Evolutionary conservation across 257 asterid genomes (phyloP).

Genomic region (Scutellaria minor): DNA sequence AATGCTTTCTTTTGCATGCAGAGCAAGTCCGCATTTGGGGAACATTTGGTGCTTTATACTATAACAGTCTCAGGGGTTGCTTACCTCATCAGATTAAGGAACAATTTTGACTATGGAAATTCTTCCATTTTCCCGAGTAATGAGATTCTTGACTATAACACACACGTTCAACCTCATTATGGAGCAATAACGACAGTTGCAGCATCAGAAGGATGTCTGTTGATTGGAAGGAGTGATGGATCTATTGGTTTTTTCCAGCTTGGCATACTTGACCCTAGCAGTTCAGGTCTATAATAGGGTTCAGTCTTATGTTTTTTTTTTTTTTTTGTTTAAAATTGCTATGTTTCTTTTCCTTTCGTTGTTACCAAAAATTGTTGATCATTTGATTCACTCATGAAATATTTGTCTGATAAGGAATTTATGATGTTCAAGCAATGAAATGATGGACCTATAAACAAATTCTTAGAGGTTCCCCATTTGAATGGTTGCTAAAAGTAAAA

Average conservation of each 20-base stretch:
- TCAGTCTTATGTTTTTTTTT: slow-evolving; percentile 29
- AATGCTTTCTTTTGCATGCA: slow-evolving; percentile 46
- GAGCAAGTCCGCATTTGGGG: slow-evolving; percentile 50
- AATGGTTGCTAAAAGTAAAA: slow-evolving; percentile 17
- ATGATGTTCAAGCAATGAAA: not conserved
- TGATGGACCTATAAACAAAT: not conserved
- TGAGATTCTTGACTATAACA: slow-evolving; percentile 68
- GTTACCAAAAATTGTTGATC: slow-evolving; percentile 24
- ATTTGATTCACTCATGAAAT: slow-evolving; percentile 17
- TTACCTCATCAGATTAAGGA: slow-evolving; percentile 67
- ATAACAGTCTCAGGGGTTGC: slow-evolving; percentile 83
- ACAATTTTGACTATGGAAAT: slow-evolving; percentile 61
- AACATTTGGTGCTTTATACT: slow-evolving; percentile 65
- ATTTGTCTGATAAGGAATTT: not conserved
- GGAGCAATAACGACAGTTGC: slow-evolving; percentile 69
- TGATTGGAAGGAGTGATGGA: slow-evolving; percentile 88
- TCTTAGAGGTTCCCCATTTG: not conserved
- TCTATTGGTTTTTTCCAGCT: slow-evolving; percentile 72
- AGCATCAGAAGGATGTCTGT: slow-evolving; percentile 64
- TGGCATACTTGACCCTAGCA: slow-evolving; percentile 63
- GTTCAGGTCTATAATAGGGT: slow-evolving; percentile 62
- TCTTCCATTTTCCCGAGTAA: slow-evolving; percentile 54
- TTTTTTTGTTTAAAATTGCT: not conserved
- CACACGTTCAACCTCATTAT: slow-evolving; percentile 52
- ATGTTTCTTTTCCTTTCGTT: slow-evolving; percentile 13